Evolutionary conservation across 805 yeast genomes (phyloP).

Genomic region (Yarrowia sp.): DNA sequence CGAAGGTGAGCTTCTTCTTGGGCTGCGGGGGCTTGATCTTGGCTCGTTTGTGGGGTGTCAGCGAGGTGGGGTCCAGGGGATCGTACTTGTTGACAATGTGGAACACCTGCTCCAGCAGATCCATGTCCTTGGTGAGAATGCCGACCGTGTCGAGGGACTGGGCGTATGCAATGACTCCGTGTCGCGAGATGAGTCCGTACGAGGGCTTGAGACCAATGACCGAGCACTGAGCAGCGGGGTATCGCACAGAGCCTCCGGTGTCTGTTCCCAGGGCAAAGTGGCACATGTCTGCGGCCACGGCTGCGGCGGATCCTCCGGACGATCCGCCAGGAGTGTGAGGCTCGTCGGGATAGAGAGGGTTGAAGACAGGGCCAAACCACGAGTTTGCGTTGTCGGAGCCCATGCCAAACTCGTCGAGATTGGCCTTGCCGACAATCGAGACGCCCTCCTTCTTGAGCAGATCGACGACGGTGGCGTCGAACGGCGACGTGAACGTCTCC

Average conservation of each 20-base stretch:
- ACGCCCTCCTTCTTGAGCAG: slow-evolving; percentile 55
- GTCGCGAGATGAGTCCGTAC: slow-evolving; percentile 85
- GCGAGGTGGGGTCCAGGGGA: slow-evolving; percentile 71
- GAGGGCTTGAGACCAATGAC: slow-evolving; percentile 88
- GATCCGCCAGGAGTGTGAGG: slow-evolving; percentile 77
- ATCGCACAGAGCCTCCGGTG: slow-evolving; percentile 93
- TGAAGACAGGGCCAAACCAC: slow-evolving; percentile 38
- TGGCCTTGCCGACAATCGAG: slow-evolving; percentile 68
- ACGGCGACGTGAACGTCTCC: slow-evolving; percentile 64
- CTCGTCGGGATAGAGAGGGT: slow-evolving; percentile 45
- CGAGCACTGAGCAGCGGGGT: slow-evolving; percentile 88
- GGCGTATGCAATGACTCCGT: slow-evolving; percentile 91
- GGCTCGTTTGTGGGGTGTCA: slow-evolving; percentile 33
- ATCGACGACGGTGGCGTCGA: slow-evolving; percentile 67
- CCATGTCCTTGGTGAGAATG: slow-evolving; percentile 55
- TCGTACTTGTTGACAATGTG: slow-evolving; percentile 59
- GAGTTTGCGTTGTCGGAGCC: slow-evolving; percentile 52
- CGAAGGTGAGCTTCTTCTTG: slow-evolving; percentile 49
- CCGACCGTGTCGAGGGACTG: slow-evolving; percentile 96
- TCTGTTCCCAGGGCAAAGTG: slow-evolving; percentile 89
- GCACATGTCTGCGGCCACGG: slow-evolving; percentile 69
- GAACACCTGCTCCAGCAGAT: slow-evolving; percentile 50
- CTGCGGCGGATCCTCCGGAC: slow-evolving; percentile 94
- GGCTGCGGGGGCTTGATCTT: slow-evolving; percentile 27
- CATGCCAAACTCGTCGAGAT: slow-evolving; percentile 98